phyloP scores from a whole-genome alignment of 371 early-diverging fungal species.

The Mortierella sp. region DNA sequence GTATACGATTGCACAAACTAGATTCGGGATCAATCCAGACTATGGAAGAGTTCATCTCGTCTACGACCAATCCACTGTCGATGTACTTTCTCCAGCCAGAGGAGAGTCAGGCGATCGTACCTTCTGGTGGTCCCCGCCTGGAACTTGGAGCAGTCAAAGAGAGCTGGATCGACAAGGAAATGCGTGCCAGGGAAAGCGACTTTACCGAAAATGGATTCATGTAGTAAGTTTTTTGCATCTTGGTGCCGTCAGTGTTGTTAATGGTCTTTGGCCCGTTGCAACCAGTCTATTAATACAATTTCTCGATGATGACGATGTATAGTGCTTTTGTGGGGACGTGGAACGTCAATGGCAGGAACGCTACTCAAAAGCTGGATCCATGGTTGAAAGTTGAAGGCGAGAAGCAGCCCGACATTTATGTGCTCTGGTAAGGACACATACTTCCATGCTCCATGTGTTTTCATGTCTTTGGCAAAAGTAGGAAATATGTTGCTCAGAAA shows the following conservation, averaged over 20 bases:
- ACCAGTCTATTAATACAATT: not conserved
- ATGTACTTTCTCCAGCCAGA: slow-evolving; percentile 54
- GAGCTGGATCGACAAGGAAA: slow-evolving; percentile 50
- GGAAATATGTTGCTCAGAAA: not conserved
- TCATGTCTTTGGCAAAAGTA: not conserved
- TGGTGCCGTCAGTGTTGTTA: not conserved
- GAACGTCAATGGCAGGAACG: slow-evolving; percentile 89
- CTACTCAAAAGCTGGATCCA: slow-evolving; percentile 67
- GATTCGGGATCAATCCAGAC: slow-evolving; percentile 14
- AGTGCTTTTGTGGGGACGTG: slow-evolving; percentile 90
- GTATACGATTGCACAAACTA: not conserved
- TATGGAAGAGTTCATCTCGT: slow-evolving; percentile 45
- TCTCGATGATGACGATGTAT: not conserved
- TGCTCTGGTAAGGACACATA: slow-evolving; percentile 72
- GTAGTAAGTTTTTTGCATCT: slow-evolving; percentile 31
- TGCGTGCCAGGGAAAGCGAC: slow-evolving; percentile 34
- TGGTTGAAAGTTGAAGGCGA: slow-evolving; percentile 75
- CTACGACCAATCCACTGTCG: slow-evolving; percentile 38
- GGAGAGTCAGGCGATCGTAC: slow-evolving; percentile 25
- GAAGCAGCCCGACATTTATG: slow-evolving; percentile 76
- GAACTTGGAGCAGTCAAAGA: slow-evolving; percentile 49
- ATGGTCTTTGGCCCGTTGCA: not conserved
- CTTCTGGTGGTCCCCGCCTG: slow-evolving; percentile 16
- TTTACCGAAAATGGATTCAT: slow-evolving; percentile 47
- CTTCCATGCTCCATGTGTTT: not conserved